These are phyloP conservation scores for Brettanomyces anomalus DNA, from an alignment of 805 yeast genomes.

Conservation along the genomic window DNA sequence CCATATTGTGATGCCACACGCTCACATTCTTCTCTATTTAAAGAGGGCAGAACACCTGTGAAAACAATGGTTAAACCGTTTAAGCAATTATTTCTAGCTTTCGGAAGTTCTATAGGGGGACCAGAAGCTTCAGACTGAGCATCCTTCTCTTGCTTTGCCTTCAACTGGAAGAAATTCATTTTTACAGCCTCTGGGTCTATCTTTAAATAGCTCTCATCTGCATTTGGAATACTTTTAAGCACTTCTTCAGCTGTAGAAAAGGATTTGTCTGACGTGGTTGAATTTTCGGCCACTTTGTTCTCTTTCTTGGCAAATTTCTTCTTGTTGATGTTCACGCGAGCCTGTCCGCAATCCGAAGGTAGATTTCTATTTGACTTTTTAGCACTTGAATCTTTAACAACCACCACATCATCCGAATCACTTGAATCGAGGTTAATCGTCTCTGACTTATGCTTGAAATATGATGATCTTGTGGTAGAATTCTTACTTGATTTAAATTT, in stretches of 20 bases:
- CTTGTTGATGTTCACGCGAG: not conserved
- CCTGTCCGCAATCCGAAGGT: not conserved
- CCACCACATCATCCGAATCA: not conserved
- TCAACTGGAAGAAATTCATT: conserved; percentile 46
- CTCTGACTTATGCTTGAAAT: conserved; percentile 1
- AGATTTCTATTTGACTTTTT: not conserved
- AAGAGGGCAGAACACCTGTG: conserved; percentile 78
- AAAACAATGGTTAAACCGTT: conserved; percentile 87
- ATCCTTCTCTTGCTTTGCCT: conserved; percentile 34
- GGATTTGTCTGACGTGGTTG: not conserved
- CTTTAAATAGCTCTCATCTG: conserved; percentile 37
- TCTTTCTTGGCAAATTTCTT: not conserved
- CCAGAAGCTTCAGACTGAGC: conserved; percentile 21
- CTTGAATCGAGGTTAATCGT: conserved; percentile 2
- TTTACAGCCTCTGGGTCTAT: conserved; percentile 38
- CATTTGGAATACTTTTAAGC: conserved; percentile 62
- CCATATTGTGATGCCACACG: conserved; percentile 77
- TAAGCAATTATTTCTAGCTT: conserved; percentile 78
- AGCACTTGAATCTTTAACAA: not conserved
- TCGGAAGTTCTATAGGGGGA: conserved; percentile 45
- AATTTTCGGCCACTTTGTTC: not conserved
- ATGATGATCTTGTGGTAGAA: not conserved
- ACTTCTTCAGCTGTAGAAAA: conserved; percentile 41
- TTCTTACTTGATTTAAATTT: not conserved
- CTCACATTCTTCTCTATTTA: conserved; percentile 72